Conservation (phyloP, 257 asterid species). For the Coffea eugenioides region DNA sequence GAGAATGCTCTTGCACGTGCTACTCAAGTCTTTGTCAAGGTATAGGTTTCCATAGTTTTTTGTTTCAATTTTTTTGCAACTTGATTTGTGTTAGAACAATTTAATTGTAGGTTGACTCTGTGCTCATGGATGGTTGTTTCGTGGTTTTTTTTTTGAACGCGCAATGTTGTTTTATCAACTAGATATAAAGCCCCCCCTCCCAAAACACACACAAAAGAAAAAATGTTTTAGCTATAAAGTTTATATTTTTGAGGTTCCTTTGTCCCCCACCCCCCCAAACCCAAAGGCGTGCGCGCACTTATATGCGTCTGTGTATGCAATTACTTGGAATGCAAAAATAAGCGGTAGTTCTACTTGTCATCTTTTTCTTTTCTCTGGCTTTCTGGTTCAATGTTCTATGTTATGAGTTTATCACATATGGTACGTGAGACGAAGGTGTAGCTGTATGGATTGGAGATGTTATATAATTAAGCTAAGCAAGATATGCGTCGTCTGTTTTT, state of each 20-base stretch:
- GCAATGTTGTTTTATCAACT: neutral
- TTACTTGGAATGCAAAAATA: neutral
- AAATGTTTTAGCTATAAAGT: too few species aligned
- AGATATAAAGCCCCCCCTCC: neutral
- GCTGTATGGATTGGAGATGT: neutral
- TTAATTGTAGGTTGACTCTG: neutral
- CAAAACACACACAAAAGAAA: too few species aligned
- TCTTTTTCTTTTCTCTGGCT: neutral
- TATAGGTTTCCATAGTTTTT: slow-evolving; percentile 17
- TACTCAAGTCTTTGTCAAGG: slow-evolving; percentile 93
- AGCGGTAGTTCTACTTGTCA: neutral
- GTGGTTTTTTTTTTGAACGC: neutral
- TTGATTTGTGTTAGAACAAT: neutral
- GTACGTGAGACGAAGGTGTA: neutral
- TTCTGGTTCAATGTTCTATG: neutral
- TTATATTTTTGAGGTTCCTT: neutral
- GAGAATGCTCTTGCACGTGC: slow-evolving; percentile 98
- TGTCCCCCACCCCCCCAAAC: too few species aligned
- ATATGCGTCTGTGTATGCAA: neutral
- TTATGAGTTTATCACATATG: too few species aligned
- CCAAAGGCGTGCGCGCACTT: too few species aligned
- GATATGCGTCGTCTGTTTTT: neutral
- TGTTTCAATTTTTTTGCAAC: neutral
- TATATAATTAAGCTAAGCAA: neutral
- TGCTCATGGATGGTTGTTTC: neutral